These are phyloP conservation scores for Exobasidium rhododendri DNA, from an alignment of 1,284 basidiomycete genomes.

Conservation along the genomic window DNA sequence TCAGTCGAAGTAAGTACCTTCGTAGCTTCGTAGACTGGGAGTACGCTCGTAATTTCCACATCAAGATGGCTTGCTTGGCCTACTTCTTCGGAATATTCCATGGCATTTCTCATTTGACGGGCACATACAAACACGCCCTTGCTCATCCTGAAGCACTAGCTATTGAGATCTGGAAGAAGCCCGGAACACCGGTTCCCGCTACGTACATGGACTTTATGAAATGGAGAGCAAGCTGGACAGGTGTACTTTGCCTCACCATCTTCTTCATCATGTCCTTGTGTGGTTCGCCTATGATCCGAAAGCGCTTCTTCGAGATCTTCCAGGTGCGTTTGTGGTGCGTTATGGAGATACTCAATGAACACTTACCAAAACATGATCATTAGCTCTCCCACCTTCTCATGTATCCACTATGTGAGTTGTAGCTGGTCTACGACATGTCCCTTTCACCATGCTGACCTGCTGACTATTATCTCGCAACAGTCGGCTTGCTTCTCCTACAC, in stretches of 20 bases:
- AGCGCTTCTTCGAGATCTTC: slow-evolving; percentile 13
- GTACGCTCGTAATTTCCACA: slow-evolving; percentile 11
- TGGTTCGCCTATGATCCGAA: slow-evolving; percentile 1
- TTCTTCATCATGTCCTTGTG: slow-evolving; percentile 15
- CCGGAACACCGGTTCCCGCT: not conserved
- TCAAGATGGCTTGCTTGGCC: slow-evolving; percentile 4
- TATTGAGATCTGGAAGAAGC: not conserved
- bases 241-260: slow-evolving; percentile 8
- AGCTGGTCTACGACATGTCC: no score
- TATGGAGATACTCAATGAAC: not conserved
- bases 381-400: slow-evolving; percentile 17
- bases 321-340: slow-evolving; percentile 5
- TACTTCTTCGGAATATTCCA: slow-evolving; percentile 9
- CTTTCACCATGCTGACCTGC: no score
- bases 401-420: slow-evolving; percentile 15
- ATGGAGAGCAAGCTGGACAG: slow-evolving; percentile 6
- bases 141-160: not conserved
- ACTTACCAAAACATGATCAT: not conserved
- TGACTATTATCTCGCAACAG: no score
- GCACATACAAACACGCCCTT: slow-evolving; percentile 6
- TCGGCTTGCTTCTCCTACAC: not conserved
- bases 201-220: not conserved
- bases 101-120: slow-evolving; percentile 15
- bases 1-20: not conserved
- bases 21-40: slow-evolving; percentile 13